Conservation (phyloP, 345 rosid genomes). For the Schrenkiella parvula region DNA sequence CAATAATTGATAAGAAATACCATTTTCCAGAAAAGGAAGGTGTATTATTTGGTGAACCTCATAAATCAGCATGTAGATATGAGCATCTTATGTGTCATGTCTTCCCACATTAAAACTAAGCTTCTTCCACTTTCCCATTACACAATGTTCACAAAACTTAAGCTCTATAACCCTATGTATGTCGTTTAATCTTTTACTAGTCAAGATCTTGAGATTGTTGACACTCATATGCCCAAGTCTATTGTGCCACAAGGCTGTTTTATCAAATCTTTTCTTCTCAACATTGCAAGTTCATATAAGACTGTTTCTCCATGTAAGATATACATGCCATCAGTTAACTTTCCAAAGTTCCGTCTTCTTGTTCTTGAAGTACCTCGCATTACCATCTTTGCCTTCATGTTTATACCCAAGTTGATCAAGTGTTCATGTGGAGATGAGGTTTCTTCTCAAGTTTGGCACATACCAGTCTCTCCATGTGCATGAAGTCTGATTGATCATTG, state of each 20-base stretch:
- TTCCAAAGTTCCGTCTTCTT: too few relatives aligned
- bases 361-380: too few relatives aligned
- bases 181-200: neutral
- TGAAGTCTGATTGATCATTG: too few relatives aligned
- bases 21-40: too few relatives aligned
- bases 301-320: neutral
- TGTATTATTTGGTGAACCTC: too few relatives aligned
- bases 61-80: too few relatives aligned
- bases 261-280: neutral
- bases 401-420: too few relatives aligned
- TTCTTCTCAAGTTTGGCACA: too few relatives aligned
- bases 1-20: too few relatives aligned
- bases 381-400: too few relatives aligned
- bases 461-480: too few relatives aligned
- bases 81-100: neutral
- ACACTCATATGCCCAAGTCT: neutral
- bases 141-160: neutral
- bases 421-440: too few relatives aligned
- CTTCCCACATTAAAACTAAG: neutral
- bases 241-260: neutral
- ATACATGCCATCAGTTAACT: neutral
- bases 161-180: neutral
- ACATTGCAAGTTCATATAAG: neutral
- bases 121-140: neutral
- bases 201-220: neutral